Conservation (phyloP, 768 basidiomycete genomes). For the Multifurca ochricompacta region DNA sequence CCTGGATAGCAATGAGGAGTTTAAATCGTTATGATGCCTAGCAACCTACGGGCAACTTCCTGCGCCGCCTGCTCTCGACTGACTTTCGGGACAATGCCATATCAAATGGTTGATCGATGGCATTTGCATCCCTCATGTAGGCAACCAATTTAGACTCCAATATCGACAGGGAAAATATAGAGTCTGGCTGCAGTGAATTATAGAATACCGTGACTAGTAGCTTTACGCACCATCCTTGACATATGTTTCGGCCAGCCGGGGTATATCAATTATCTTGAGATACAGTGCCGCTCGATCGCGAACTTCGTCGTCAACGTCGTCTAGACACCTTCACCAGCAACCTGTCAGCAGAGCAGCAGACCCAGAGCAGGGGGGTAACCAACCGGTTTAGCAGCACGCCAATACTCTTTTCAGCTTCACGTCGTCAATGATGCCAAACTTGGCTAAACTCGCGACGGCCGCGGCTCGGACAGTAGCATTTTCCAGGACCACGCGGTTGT, state of each 20-base stretch:
- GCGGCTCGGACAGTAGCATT: slow-evolving; percentile 97
- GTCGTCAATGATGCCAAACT: slow-evolving; percentile 90
- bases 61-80: slow-evolving; percentile 88
- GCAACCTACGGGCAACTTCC: slow-evolving; percentile 73
- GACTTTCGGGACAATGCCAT: slow-evolving; percentile 84
- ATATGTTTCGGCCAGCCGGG: slow-evolving; percentile 73
- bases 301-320: slow-evolving; percentile 98
- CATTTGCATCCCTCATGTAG: slow-evolving; percentile 79
- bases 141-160: slow-evolving; percentile 89
- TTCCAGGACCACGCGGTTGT: slow-evolving; percentile 97
- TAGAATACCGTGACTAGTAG: neutral
- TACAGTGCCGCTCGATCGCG: slow-evolving; percentile 96
- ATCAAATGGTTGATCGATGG: slow-evolving; percentile 73
- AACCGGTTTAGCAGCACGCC: slow-evolving; percentile 80
- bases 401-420: slow-evolving; percentile 74
- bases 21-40: neutral
- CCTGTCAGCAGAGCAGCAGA: slow-evolving; percentile 10
- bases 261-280: slow-evolving; percentile 74
- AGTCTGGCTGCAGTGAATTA: slow-evolving; percentile 47
- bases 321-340: slow-evolving; percentile 61
- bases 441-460: slow-evolving; percentile 89
- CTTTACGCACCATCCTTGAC: slow-evolving; percentile 75
- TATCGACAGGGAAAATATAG: slow-evolving; percentile 84
- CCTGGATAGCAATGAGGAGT: slow-evolving; percentile 34
- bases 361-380: slow-evolving; percentile 20